Percentiles rank a stretch among this genome's conserved stretches.
Evolutionary conservation across 1,139 yeast genomes (phyloP).

Genomic region (Pichia sp.): DNA sequence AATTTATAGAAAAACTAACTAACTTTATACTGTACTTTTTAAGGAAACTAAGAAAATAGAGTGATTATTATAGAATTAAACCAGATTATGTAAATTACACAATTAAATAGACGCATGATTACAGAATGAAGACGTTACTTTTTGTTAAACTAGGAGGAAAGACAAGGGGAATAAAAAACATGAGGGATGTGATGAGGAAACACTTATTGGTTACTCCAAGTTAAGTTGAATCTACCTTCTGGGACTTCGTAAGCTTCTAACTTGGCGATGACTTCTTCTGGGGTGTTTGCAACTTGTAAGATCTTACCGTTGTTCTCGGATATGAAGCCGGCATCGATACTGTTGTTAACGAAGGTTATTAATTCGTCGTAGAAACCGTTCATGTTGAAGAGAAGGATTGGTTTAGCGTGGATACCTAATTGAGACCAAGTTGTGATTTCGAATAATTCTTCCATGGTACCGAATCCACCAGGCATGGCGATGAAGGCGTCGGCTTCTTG

Average conservation of each 20-base stretch:
- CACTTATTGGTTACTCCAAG: slow-evolving; percentile 50
- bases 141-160: no score
- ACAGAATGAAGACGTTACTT: not conserved
- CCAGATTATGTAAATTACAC: no score
- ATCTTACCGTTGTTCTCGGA: slow-evolving; percentile 66
- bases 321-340: slow-evolving; percentile 66
- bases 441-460: slow-evolving; percentile 86
- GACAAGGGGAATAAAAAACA: not conserved
- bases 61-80: no score
- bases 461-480: slow-evolving; percentile 92
- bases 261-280: slow-evolving; percentile 62
- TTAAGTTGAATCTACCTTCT: slow-evolving; percentile 69
- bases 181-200: no score
- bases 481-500: slow-evolving; percentile 83
- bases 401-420: slow-evolving; percentile 80
- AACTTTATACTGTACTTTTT: no score
- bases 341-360: slow-evolving; percentile 53
- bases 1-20: no score
- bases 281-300: slow-evolving; percentile 63
- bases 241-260: slow-evolving; percentile 66
- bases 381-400: slow-evolving; percentile 73
- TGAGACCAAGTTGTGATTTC: slow-evolving; percentile 92
- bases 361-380: slow-evolving; percentile 80
- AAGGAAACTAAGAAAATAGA: no score
- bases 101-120: no score